Evolutionary conservation across 2,329 filamentous ascomycete species (phyloP).

Genomic region (Colletotrichum eremochloae): DNA sequence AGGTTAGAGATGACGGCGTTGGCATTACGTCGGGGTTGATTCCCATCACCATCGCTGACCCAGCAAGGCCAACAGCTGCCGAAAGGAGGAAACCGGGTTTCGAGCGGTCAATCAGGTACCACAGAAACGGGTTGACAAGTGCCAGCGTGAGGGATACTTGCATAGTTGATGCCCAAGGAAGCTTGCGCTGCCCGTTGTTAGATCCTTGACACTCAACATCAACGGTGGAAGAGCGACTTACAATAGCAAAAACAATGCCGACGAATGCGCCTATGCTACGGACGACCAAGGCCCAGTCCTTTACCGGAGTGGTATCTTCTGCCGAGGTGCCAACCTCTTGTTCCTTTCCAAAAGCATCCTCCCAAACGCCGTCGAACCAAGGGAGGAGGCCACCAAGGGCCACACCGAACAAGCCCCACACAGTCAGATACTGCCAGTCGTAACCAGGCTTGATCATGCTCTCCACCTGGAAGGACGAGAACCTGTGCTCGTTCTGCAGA

Average conservation of each 20-base stretch:
- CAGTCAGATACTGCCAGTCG: constrained; percentile 77
- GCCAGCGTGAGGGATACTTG: constrained; percentile 92
- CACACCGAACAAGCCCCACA: constrained; percentile 87
- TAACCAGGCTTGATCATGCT: constrained; percentile 57
- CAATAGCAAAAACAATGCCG: constrained; percentile 78
- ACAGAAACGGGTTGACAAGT: constrained; percentile 91
- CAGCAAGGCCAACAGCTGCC: constrained; percentile 77
- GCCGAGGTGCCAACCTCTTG: constrained; percentile 46
- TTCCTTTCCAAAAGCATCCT: constrained; percentile 61
- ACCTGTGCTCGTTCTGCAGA: constrained; percentile 77
- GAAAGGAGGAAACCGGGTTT: constrained; percentile 87
- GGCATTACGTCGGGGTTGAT: constrained; percentile 85
- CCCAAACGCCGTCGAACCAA: constrained; percentile 85
- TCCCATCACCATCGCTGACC: constrained; percentile 80
- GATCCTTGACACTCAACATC: constrained; percentile 2
- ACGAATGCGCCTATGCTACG: constrained; percentile 72
- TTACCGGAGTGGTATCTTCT: constrained; percentile 58
- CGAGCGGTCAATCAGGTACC: constrained; percentile 96
- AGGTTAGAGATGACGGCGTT: constrained; percentile 65
- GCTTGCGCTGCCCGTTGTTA: constrained; percentile 73
- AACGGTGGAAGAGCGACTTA: constrained; percentile 61
- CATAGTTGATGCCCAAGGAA: constrained; percentile 95
- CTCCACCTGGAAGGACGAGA: constrained; percentile 72
- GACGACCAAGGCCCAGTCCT: constrained; percentile 79
- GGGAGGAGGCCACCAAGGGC: constrained; percentile 84